These are phyloP conservation scores for Trypanosomatidae sp. DNA, from an alignment of 208 protist species.

Conservation along the genomic window DNA sequence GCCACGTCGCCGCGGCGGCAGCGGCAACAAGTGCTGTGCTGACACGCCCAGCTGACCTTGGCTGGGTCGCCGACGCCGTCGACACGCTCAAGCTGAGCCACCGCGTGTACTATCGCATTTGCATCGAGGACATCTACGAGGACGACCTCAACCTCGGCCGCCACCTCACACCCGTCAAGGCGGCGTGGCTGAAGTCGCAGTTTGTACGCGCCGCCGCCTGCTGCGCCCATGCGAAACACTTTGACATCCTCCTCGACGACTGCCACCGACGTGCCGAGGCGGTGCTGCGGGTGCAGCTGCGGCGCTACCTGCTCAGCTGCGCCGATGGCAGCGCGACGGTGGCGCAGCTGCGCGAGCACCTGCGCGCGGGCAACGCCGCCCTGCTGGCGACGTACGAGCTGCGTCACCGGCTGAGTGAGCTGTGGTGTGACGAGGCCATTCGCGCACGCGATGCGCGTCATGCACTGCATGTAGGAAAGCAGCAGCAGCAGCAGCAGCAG, in stretches of 20 bases:
- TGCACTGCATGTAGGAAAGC: slow-evolving; percentile 6
- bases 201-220: slow-evolving; percentile 20
- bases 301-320: slow-evolving; percentile 7
- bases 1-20: no score
- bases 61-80: slow-evolving; percentile 13
- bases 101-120: slow-evolving; percentile 43
- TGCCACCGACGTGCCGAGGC: slow-evolving; percentile 6
- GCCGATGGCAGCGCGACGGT: slow-evolving; percentile 5
- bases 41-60: no score
- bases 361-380: slow-evolving; percentile 1
- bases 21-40: no score
- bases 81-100: slow-evolving; percentile 12
- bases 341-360: background rate
- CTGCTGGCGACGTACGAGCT: slow-evolving; percentile 22
- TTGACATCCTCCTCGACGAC: slow-evolving; percentile 6
- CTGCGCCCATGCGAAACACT: background rate
- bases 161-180: slow-evolving; percentile 41
- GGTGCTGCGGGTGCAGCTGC: slow-evolving; percentile 9
- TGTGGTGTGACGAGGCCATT: slow-evolving; percentile 21
- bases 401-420: slow-evolving; percentile 19
- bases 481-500: background rate
- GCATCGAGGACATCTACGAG: slow-evolving; percentile 77
- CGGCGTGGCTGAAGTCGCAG: slow-evolving; percentile 43
- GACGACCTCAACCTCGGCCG: slow-evolving; percentile 54
- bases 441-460: slow-evolving; percentile 1